Base-by-base conservation (phyloP, 768 basidiomycete genomes). In the Collybia sp. region DNA sequence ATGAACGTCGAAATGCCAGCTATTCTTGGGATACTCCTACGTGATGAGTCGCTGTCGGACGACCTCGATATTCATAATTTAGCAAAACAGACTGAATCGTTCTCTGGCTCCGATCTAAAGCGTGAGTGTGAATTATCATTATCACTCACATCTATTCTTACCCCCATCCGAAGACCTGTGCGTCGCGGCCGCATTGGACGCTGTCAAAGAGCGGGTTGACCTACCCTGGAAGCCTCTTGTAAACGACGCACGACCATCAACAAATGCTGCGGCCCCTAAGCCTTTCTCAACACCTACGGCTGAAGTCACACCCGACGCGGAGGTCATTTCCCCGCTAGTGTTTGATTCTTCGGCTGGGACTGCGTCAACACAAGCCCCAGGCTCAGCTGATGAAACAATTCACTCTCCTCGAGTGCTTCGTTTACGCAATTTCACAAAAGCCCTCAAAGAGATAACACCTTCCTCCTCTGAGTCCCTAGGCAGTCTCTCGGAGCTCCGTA, bases 51-150 rank as follows among this genome's bases (percentile, higher is more conserved):
- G 0, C 66, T 94, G 32, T 78, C 76, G 5, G 50, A 69, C 10
- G 88, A 90, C 54, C 67, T 92, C 10, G 79, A 86, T 50, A 60
- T 83, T 13, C 67, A 69, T 40, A 58, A 54, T 17, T 65, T 93
- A 33, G 85, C 88, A 4, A 77, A 75, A 59, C 77, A 79, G 61
- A 91, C 91, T 0, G 87, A 88, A 44, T 81, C 78, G 43, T 97
- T 93, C 64, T 97, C 93, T 46, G 93, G 93, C 12, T 95, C 93
- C 19, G 93, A 97, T 63, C 71, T 97, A 48, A 96, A 95, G 65
- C 91, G 93, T 95, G 48, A 59, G 88, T 71, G 36, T 10, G 10
- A 37, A 18, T 36, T 20, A 10, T n/a, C 45, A 20, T n/a, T 19
- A 4, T 20, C 44, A 30, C 42, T 44, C 46, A 18, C 42, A 48